Percentiles rank a stretch among this genome's conserved stretches.
phyloP scores from a whole-genome alignment of 495 filamentous ascomycete genomes.

The Neurospora sp. region DNA sequence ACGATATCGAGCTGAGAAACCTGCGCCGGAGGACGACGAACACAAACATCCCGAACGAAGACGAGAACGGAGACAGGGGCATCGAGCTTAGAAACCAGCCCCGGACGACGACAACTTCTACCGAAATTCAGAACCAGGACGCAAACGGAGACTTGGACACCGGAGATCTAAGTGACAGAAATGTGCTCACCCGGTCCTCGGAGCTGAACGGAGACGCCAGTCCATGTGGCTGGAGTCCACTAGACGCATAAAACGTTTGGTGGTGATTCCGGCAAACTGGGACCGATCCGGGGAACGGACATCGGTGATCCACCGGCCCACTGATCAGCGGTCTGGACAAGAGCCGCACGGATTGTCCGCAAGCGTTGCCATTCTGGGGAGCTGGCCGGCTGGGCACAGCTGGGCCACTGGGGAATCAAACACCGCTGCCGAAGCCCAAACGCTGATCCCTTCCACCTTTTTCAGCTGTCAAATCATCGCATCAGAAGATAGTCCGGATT shows the following conservation, averaged over 20 bases:
- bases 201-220: background rate
- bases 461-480: background rate
- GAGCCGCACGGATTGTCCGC: background rate
- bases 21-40: background rate
- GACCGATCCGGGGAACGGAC: background rate
- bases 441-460: background rate
- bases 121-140: background rate
- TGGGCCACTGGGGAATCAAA: background rate
- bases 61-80: background rate
- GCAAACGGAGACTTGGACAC: background rate
- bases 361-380: background rate
- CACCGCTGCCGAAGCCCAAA: background rate
- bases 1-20: background rate
- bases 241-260: background rate
- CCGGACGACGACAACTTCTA: background rate
- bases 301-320: background rate
- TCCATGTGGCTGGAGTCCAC: background rate
- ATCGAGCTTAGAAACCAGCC: background rate
- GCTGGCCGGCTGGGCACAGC: background rate
- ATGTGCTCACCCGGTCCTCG: background rate
- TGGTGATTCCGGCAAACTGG: background rate
- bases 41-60: background rate
- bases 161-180: background rate
- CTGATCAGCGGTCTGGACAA: background rate
- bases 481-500: background rate